phyloP scores from a whole-genome alignment of 768 basidiomycete genomes.

The Amanita thiersii region DNA sequence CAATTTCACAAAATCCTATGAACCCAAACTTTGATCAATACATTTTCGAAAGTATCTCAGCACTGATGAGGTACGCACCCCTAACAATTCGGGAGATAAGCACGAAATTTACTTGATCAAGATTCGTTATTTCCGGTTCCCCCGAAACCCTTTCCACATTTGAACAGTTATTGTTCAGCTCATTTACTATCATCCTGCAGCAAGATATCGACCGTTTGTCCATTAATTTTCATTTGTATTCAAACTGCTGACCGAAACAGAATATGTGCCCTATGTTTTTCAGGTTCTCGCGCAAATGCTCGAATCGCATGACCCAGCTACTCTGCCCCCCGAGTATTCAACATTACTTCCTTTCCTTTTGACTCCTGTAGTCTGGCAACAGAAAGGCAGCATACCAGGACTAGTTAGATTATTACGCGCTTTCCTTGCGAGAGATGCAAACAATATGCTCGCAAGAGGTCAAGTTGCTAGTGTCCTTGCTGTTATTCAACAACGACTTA shows the following conservation, averaged over 20 bases:
- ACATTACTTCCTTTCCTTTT: constrained; percentile 75
- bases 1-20: constrained; percentile 92
- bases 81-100: not conserved
- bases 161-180: constrained; percentile 75
- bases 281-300: constrained; percentile 96
- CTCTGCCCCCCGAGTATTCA: constrained; percentile 72
- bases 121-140: constrained; percentile 74
- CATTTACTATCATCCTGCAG: constrained; percentile 81
- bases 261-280: constrained; percentile 97
- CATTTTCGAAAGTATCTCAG: constrained; percentile 95
- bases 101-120: constrained; percentile 17
- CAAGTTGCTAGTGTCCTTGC: constrained; percentile 78
- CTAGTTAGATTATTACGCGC: constrained; percentile 84
- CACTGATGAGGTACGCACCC: constrained; percentile 63
- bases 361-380: constrained; percentile 82
- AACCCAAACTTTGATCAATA: constrained; percentile 98
- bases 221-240: not conserved
- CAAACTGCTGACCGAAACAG: constrained; percentile 27
- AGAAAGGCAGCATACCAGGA: constrained; percentile 91
- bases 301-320: constrained; percentile 52
- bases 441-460: constrained; percentile 56
- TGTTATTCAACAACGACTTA: constrained; percentile 83
- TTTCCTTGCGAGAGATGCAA: constrained; percentile 66
- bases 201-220: constrained; percentile 86
- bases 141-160: constrained; percentile 64